Base-by-base conservation (phyloP, 306 rosid genomes). In the Cucurbita argyrosperma region DNA sequence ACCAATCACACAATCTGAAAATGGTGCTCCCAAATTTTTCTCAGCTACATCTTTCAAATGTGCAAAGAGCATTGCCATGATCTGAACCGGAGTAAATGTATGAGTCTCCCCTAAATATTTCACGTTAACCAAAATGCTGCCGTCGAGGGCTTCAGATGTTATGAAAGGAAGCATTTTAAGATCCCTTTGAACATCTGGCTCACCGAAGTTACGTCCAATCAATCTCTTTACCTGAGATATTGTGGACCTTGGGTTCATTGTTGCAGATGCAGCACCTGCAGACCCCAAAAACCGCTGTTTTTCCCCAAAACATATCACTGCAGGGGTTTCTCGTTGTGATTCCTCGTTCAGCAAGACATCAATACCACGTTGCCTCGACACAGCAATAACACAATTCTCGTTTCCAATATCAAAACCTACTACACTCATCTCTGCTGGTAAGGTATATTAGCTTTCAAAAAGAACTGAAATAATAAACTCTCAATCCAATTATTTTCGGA, bases 271-370 rank as follows among this genome's bases (percentile, higher is more conserved):
- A 85, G 96, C 83, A 37, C 96, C 96, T 40, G 96, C 91, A 23
- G 99, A 91, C 72, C 99, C 99, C 82, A 95, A 83, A 88, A 91
- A 88, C 90, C 99, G 82, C 75, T 95, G 99, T 80, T 95, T 95
- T 76, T 91, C 99, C 8, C 96, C 90, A 35, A 95, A 91, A 72
- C 90, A 91, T 30, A 95, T 85, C 68, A 91, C 89, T 2, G 99
- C 76, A 0, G 97, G 97, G 78, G 97, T 95, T 75, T 95, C 99
- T 0, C 99, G 92, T 23, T 91, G 89, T 0, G 97, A 95, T 78
- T 95, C 97, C 79, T 91, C 92, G 57, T 91, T 91, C 83, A 95
- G 67, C 70, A 95, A 60, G 67, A 95, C 97, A 82, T 95, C 99
- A 57, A 95, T 83, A 71, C 99, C 99, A 6, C 97, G 87, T 65